phyloP scores from a whole-genome alignment of 306 rosid genomes.

The Ceratonia siliqua region DNA sequence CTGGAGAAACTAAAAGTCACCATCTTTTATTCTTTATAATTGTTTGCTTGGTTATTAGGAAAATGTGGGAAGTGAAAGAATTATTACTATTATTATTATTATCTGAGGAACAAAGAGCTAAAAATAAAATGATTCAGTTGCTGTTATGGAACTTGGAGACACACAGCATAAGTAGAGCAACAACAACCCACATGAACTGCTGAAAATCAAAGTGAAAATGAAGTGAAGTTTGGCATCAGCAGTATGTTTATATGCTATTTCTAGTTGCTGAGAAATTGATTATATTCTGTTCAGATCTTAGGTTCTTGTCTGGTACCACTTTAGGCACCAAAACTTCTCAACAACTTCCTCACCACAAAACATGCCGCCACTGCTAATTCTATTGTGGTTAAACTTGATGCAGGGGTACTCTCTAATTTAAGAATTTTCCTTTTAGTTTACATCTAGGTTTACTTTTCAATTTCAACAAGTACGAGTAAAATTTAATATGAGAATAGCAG shows the following conservation, averaged over 20 bases:
- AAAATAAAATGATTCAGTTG: slow-evolving; percentile 6
- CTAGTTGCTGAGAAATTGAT: neutral
- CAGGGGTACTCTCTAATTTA: neutral
- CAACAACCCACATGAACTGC: neutral
- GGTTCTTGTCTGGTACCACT: neutral
- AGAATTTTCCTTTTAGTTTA: neutral
- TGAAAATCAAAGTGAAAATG: neutral
- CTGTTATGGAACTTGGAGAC: neutral
- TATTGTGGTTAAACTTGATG: neutral
- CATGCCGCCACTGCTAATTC: neutral
- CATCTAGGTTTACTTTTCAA: neutral
- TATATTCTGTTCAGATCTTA: neutral
- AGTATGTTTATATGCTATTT: neutral
- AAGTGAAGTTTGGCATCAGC: neutral
- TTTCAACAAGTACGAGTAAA: neutral
- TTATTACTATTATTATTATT: neutral
- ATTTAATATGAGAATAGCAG: neutral
- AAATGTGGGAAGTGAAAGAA: neutral
- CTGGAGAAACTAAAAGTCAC: neutral
- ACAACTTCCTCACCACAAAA: neutral
- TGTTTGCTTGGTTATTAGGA: slow-evolving; percentile 1
- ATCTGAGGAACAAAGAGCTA: neutral
- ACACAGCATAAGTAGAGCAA: neutral
- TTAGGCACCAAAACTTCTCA: neutral
- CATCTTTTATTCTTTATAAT: neutral